Percentiles rank a stretch among this genome's conserved stretches.
Evolutionary conservation across 1,284 basidiomycete genomes (phyloP).

Genomic region (Pisolithus thermaeus): DNA sequence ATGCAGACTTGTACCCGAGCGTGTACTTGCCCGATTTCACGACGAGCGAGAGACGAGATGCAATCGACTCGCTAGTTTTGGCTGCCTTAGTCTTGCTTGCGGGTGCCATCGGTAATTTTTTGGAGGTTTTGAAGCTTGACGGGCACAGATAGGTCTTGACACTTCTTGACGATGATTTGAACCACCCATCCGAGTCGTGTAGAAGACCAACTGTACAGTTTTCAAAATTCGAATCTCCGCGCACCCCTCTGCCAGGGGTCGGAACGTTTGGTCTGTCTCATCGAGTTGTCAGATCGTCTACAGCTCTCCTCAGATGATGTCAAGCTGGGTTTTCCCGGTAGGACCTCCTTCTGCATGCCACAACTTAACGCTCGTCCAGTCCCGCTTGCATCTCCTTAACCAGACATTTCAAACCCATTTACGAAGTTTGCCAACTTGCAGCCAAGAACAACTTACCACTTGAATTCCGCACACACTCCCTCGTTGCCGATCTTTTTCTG

Average conservation of each 20-base stretch:
- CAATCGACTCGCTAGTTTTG: slow-evolving; percentile 92
- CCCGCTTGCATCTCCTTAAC: no score
- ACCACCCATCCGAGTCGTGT: not conserved
- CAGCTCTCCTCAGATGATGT: no score
- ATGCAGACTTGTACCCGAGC: slow-evolving; percentile 93
- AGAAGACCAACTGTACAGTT: slow-evolving; percentile 27
- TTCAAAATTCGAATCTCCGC: slow-evolving; percentile 13
- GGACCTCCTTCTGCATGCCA: no score
- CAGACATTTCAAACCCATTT: no score
- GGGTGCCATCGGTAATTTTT: slow-evolving; percentile 68
- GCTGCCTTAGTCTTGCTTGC: slow-evolving; percentile 91
- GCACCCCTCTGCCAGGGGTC: slow-evolving; percentile 4
- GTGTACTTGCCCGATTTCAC: slow-evolving; percentile 96
- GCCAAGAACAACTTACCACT: no score
- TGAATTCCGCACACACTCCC: no score
- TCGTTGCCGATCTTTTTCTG: no score
- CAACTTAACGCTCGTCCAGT: no score
- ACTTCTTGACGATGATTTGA: no score
- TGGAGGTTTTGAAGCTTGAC: slow-evolving; percentile 13
- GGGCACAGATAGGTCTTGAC: not conserved
- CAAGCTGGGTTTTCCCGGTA: no score
- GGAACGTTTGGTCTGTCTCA: not conserved
- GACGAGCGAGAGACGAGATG: slow-evolving; percentile 92
- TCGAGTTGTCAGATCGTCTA: no score
- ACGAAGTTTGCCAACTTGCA: no score